Percentiles rank a stretch among this genome's conserved stretches.
Evolutionary conservation across 2,329 filamentous ascomycete species (phyloP).

Genomic region (Botryotinia narcissicola): DNA sequence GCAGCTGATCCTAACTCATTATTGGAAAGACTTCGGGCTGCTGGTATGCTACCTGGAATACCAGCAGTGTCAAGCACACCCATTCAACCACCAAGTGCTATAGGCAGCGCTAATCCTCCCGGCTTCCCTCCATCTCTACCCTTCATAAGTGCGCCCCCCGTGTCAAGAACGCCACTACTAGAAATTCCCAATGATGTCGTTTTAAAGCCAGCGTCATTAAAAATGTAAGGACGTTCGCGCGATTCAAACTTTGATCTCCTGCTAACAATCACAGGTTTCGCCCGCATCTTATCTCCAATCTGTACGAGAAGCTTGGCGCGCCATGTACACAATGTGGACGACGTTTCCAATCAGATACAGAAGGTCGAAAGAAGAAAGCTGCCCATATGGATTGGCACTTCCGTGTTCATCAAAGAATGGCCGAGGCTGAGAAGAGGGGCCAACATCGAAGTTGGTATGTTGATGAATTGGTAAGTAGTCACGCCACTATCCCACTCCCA

Average conservation of each 20-base stretch:
- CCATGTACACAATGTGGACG: constrained; percentile 90
- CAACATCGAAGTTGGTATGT: constrained; percentile 95
- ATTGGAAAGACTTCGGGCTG: constrained; percentile 64
- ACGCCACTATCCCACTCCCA: neutral
- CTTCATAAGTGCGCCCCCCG: constrained; percentile 30
- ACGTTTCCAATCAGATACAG: constrained; percentile 73
- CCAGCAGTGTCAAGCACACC: constrained; percentile 42
- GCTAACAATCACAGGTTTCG: constrained; percentile 56
- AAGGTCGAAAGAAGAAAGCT: constrained; percentile 81
- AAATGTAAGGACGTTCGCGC: constrained; percentile 57
- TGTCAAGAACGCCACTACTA: constrained; percentile 30
- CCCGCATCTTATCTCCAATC: constrained; percentile 66
- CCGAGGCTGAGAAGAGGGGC: constrained; percentile 79
- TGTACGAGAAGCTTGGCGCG: constrained; percentile 81
- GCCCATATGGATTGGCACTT: constrained; percentile 99
- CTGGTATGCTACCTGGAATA: constrained; percentile 59
- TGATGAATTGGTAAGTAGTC: constrained; percentile 68
- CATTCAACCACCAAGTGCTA: constrained; percentile 42
- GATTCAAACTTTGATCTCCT: neutral
- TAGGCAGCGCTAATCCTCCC: constrained; percentile 43
- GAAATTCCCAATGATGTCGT: constrained; percentile 49
- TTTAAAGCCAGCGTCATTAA: constrained; percentile 67
- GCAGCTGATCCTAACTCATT: constrained; percentile 50
- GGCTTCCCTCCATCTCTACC: constrained; percentile 38
- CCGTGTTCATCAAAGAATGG: constrained; percentile 83